These are phyloP conservation scores for Metschnikowia similis DNA, from an alignment of 805 yeast genomes.

Conservation along the genomic window DNA sequence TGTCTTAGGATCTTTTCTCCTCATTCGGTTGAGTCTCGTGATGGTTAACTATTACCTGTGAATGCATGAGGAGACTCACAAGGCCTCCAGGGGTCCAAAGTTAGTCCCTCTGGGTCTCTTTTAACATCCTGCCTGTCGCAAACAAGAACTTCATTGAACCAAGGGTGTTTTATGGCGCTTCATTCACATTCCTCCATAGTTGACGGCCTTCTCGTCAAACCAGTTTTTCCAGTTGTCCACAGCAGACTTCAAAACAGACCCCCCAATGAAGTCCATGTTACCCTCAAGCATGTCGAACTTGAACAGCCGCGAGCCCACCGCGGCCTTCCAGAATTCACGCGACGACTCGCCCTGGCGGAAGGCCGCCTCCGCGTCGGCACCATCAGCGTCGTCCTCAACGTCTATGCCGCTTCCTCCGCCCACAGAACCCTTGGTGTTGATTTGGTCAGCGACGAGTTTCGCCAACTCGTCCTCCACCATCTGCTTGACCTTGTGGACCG, in stretches of 20 bases:
- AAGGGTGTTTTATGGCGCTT: no score
- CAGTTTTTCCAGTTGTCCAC: slow-evolving; percentile 66
- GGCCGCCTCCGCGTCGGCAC: slow-evolving; percentile 27
- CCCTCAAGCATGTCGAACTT: slow-evolving; percentile 69
- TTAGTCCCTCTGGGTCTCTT: no score
- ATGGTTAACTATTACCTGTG: no score
- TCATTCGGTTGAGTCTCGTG: no score
- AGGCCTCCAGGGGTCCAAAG: no score
- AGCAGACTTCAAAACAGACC: slow-evolving; percentile 61
- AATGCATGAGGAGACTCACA: no score
- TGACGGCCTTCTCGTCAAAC: slow-evolving; percentile 72
- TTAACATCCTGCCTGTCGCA: no score
- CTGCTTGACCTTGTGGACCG: slow-evolving; percentile 54
- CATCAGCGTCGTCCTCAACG: slow-evolving; percentile 28
- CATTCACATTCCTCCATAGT: slow-evolving; percentile 25
- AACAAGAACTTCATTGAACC: no score
- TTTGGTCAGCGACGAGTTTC: slow-evolving; percentile 45
- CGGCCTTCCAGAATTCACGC: slow-evolving; percentile 44
- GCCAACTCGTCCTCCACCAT: slow-evolving; percentile 63
- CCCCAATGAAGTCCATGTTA: slow-evolving; percentile 63
- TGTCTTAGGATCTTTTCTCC: no score
- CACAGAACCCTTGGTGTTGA: slow-evolving; percentile 22
- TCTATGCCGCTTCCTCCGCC: slow-evolving; percentile 37
- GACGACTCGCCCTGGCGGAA: slow-evolving; percentile 32
- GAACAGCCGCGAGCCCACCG: slow-evolving; percentile 41